These are phyloP conservation scores for Acanthamoeba lugdunensis DNA, from an alignment of 208 protist species.

Conservation along the genomic window DNA sequence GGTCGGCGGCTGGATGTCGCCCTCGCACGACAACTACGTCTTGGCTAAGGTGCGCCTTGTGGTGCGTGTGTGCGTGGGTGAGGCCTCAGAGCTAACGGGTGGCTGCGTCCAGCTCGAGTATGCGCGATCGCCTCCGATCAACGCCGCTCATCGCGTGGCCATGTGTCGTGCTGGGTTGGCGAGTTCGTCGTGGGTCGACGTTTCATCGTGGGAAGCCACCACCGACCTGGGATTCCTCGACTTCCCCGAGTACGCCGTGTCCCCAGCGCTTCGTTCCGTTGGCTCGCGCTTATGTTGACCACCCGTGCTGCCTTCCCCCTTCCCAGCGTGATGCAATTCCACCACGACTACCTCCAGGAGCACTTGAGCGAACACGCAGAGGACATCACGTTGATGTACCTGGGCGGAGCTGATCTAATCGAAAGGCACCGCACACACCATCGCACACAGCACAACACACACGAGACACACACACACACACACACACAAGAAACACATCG, in stretches of 20 bases:
- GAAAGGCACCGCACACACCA: background rate
- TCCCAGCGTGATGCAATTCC: background rate
- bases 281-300: no score
- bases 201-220: background rate
- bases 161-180: background rate
- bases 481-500: background rate
- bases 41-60: background rate
- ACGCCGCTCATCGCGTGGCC: background rate
- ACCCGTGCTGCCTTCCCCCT: no score
- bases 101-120: background rate
- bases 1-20: constrained; percentile 31
- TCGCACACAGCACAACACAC: background rate
- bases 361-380: background rate
- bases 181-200: background rate
- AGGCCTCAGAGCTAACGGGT: no score
- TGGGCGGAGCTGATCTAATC: constrained; percentile 2
- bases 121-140: background rate
- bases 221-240: background rate
- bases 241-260: background rate
- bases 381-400: background rate
- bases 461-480: no score
- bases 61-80: background rate
- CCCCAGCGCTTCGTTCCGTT: no score
- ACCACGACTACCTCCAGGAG: background rate
- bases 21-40: constrained; percentile 32